These are phyloP conservation scores for Escovopsis sp. DNA, from an alignment of 2,329 filamentous ascomycete species.

Conservation along the genomic window DNA sequence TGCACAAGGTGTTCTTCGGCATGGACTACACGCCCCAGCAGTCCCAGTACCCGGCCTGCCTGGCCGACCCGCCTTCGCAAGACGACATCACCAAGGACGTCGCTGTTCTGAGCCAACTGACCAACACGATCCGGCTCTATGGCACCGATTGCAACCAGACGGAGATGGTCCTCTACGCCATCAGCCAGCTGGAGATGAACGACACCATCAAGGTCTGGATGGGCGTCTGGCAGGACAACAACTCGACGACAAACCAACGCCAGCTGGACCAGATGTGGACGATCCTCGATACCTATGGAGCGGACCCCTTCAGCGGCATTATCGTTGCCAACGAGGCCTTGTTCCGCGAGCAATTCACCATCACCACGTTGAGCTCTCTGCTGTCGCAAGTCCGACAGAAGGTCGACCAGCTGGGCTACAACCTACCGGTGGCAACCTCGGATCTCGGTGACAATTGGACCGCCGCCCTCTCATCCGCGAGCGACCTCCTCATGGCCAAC, in stretches of 20 bases:
- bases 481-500: conserved; percentile 90
- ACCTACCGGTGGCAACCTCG: conserved; percentile 68
- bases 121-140: conserved; percentile 76
- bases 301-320: conserved; percentile 59
- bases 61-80: conserved; percentile 64
- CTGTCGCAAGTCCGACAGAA: conserved; percentile 57
- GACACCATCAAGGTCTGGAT: conserved; percentile 76
- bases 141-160: conserved; percentile 97
- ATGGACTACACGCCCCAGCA: conserved; percentile 93
- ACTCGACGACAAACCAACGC: conserved; percentile 66
- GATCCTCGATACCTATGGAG: conserved; percentile 56
- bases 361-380: conserved; percentile 44
- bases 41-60: conserved; percentile 74
- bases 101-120: conserved; percentile 78
- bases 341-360: conserved; percentile 60
- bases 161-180: conserved; percentile 75
- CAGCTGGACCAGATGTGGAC: conserved; percentile 75
- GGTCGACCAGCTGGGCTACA: conserved; percentile 48
- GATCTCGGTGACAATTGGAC: conserved; percentile 87
- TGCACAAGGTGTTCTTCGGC: conserved; percentile 89
- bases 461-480: conserved; percentile 45
- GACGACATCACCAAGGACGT: conserved; percentile 91
- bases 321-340: conserved; percentile 73
- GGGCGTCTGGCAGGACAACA: conserved; percentile 81
- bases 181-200: conserved; percentile 57